Percentiles rank a stretch among this genome's conserved stretches.
Conservation (phyloP, 139 green algal species). For the Microglena sp. region DNA sequence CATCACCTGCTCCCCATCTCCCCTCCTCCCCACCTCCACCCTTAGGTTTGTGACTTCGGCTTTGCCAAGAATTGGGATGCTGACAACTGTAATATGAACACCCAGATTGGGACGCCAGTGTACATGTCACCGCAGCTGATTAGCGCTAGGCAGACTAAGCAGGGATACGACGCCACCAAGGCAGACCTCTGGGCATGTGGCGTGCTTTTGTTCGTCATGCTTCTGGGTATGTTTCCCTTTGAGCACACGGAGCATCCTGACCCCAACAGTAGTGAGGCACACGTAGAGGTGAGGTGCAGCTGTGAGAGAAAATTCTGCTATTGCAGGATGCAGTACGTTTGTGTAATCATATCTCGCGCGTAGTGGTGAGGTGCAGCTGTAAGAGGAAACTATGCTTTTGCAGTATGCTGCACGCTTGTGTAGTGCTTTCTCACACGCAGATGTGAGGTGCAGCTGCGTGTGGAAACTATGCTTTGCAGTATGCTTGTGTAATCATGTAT, state of each 20-base stretch:
- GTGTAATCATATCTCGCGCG: too few species aligned
- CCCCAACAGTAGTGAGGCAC: constrained; percentile 34
- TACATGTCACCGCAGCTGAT: constrained; percentile 23
- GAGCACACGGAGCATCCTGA: constrained; percentile 37
- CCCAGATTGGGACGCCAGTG: constrained; percentile 14
- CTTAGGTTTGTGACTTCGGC: constrained; percentile 53
- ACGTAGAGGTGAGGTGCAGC: constrained; percentile 18
- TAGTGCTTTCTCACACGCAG: too few species aligned
- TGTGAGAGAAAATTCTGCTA: too few species aligned
- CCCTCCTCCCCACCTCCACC: neutral
- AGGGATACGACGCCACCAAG: constrained; percentile 17
- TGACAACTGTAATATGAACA: constrained; percentile 46
- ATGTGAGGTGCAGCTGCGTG: constrained; percentile 17
- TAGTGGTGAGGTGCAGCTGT: constrained; percentile 16
- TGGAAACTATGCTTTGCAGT: too few species aligned
- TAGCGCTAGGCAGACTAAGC: constrained; percentile 2
- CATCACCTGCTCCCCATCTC: too few species aligned
- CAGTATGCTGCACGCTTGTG: too few species aligned
- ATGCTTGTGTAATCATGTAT: too few species aligned
- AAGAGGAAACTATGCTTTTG: too few species aligned
- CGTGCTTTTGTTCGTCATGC: constrained; percentile 55
- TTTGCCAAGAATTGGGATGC: constrained; percentile 50
- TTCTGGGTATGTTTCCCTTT: constrained; percentile 54
- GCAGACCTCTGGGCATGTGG: constrained; percentile 42
- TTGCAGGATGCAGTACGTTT: too few species aligned